A percentile compares a stretch with the other conserved stretches of the same genome.
phyloP scores from a whole-genome alignment of 257 asterid genomes.

The Nyctanthes arbortristis region DNA sequence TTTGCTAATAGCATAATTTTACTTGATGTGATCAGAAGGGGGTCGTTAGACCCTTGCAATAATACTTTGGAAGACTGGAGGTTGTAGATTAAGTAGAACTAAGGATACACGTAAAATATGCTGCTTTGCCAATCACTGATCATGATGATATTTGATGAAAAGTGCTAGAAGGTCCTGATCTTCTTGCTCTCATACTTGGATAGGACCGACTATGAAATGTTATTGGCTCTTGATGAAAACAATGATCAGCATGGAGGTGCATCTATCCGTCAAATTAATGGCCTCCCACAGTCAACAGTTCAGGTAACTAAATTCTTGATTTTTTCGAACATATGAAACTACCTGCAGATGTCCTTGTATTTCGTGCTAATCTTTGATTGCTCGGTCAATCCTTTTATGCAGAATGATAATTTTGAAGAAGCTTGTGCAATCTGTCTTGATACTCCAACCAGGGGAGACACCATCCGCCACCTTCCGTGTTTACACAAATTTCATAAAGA shows the following conservation, averaged over 20 bases:
- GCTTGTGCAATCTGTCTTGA: constrained; percentile 89
- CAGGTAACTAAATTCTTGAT: constrained; percentile 57
- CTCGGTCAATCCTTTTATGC: constrained; percentile 28
- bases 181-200: constrained; percentile 10
- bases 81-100: background rate
- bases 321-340: background rate
- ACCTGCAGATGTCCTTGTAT: background rate
- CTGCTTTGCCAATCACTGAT: background rate
- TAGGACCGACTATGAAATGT: constrained; percentile 90
- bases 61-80: background rate
- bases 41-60: background rate
- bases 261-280: constrained; percentile 59
- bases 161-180: background rate
- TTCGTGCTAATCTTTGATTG: constrained; percentile 6
- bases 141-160: background rate
- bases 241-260: constrained; percentile 71
- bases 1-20: background rate
- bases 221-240: constrained; percentile 90
- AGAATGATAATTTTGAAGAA: constrained; percentile 71
- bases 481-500: constrained; percentile 96
- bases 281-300: constrained; percentile 83
- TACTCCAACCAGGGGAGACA: constrained; percentile 69
- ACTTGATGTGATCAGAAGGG: background rate
- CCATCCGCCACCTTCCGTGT: constrained; percentile 91
- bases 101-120: background rate